Base-by-base conservation (phyloP, 257 asterid genomes). In the Paraleonurus japonicus region DNA sequence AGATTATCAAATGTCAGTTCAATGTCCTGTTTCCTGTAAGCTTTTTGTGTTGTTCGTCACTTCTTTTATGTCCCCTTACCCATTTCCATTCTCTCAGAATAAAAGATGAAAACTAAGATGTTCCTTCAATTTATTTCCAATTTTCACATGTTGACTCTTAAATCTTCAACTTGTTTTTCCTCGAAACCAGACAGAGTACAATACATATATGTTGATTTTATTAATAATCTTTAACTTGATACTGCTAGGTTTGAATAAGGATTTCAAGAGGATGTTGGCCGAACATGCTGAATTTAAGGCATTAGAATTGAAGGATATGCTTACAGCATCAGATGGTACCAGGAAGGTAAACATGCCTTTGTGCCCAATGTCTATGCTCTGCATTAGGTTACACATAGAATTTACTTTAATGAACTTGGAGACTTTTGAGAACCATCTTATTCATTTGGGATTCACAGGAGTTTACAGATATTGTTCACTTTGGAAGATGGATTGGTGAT, bases 321-420 rank as follows among this genome's bases (percentile, higher is more conserved):
- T 73, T 28, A 81, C 92, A 22, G 97, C 99, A 17, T 81, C 95
- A 54, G 99, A 95, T 82, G 98, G 99, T 75, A 95, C 99, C 66
- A 92, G 80, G 83, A 95, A 95, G 96, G 99, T 95, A 79, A 74
- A 84, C 53, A 61, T 35, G 28, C 75, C 82, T 72, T 72, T 35
- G 74, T 23, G 11, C 54, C 72, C 60, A 37, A 37, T 51, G 61
- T 64, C 43, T 55, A 37, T 43, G 28, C 75, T 35, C 33, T 45
- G 37, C 67, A 26, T 61, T 65, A 45, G 35, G 75, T 39, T 59
- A 47, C 54, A 32, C 48, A 53, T 20, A n/a, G 30, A 50, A 59
- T 23, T n/a, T 68, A 53, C 65, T 63, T 19, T 71, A 17, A 19
- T 50, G 43, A 39, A 48, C 61, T 60, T 64, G 47, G 15, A 45